Evolutionary conservation across 768 basidiomycete genomes (phyloP).

Genomic region (Mycena floridula): DNA sequence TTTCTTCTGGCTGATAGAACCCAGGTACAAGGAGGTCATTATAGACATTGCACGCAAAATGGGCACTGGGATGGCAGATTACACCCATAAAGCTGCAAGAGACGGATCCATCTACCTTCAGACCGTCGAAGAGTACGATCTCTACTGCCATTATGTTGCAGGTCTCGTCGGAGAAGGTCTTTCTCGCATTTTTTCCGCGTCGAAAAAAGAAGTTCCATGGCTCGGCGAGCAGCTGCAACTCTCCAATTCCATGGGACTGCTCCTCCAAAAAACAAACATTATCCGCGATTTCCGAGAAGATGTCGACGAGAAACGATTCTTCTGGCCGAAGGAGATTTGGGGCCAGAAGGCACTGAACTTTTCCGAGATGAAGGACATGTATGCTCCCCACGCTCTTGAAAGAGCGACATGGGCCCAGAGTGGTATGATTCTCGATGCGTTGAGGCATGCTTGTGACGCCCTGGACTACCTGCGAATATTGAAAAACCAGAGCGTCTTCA

Average conservation of each 20-base stretch:
- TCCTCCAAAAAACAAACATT: conserved; percentile 98
- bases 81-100: conserved; percentile 74
- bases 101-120: conserved; percentile 48
- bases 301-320: conserved; percentile 73
- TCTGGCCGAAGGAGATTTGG: conserved; percentile 97
- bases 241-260: conserved; percentile 87
- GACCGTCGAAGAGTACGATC: conserved; percentile 82
- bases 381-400: conserved; percentile 45
- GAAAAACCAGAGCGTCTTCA: conserved; percentile 90
- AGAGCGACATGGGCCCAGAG: conserved; percentile 79
- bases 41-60: conserved; percentile 27
- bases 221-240: conserved; percentile 79
- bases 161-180: conserved; percentile 96
- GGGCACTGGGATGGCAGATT: conserved; percentile 31
- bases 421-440: conserved; percentile 65
- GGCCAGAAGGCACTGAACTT: conserved; percentile 52
- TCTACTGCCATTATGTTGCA: conserved; percentile 98
- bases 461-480: conserved; percentile 86
- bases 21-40: conserved; percentile 73
- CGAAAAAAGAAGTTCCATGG: conserved; percentile 73
- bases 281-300: conserved; percentile 95
- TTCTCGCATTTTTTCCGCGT: conserved; percentile 81
- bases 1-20: neutral
- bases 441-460: conserved; percentile 71
- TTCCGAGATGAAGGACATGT: conserved; percentile 64